Percentiles rank a stretch among this genome's conserved stretches.
Conservation (phyloP, 768 basidiomycete species). For the Calocybe indica region DNA sequence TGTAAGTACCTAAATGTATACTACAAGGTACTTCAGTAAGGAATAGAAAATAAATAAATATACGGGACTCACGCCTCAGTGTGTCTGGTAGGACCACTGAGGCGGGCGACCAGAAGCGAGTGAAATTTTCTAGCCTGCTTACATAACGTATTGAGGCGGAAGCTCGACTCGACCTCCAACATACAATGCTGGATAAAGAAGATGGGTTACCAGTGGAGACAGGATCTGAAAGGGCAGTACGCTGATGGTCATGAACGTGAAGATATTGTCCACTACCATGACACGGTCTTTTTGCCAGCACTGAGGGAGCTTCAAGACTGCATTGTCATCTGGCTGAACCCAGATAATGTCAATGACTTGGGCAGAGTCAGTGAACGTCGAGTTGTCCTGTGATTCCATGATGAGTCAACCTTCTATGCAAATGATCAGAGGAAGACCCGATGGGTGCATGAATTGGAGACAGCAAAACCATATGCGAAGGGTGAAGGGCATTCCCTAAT, state of each 20-base stretch:
- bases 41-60: no score
- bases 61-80: no score
- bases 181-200: slow-evolving; percentile 20
- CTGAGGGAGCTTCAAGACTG: slow-evolving; percentile 6
- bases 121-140: no score
- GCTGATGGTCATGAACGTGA: slow-evolving; percentile 24
- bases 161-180: no score
- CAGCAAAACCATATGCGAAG: slow-evolving; percentile 18
- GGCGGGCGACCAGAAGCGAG: no score
- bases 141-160: no score
- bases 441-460: slow-evolving; percentile 18
- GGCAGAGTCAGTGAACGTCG: no score
- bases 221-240: slow-evolving; percentile 17
- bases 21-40: no score
- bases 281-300: slow-evolving; percentile 15
- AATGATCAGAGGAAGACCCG: slow-evolving; percentile 17
- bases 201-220: slow-evolving; percentile 16
- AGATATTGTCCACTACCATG: slow-evolving; percentile 22
- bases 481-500: slow-evolving; percentile 27
- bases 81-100: no score
- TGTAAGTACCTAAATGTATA: no score
- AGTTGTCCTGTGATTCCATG: slow-evolving; percentile 16
- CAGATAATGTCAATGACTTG: no score
- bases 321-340: no score
- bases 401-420: slow-evolving; percentile 31